Evolutionary conservation across 2,329 filamentous ascomycete species (phyloP), one percentile per base, ranked within the genome.

Genomic region (Penicillium sp.): DNA sequence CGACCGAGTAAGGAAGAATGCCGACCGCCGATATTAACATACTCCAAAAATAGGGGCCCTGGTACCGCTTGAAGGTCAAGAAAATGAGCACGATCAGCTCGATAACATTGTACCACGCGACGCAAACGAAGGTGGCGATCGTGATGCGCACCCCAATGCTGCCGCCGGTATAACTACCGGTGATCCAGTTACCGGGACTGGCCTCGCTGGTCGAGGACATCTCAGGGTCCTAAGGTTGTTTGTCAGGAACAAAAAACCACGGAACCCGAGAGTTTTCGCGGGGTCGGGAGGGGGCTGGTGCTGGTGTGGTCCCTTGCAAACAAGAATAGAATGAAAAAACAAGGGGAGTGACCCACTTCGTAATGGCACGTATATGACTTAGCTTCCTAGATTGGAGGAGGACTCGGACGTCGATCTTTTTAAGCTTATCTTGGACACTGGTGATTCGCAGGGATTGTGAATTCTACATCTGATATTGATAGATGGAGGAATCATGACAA

Each of bases 31-130:
- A 65, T 23, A 76, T 59, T 18, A 80, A 54, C 54, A 81, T 61
- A 24, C 72, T 75, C 77, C 76, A 79, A 57, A 80, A 81, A 57
- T 81, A 81, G 15, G 77, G 62, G 0, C 78, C 78, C 21, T 66
- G 64, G 47, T 75, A 78, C 21, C 68, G 69, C 26, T 76, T 76
- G 65, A 81, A 80, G 28, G 74, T 78, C 24, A 77, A 61, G 48
- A 79, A 71, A 31, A 77, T 72, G 45, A 79, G 68, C 31, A 77
- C 64, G 28, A 78, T 68, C 21, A 80, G 67, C 57, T 80, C 78
- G 15, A 77, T 56, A 12, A 64, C 64, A 42, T 70, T 70, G 54
- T 70, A 69, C 57, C 65, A 63, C 4, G 65, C 62, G 50, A 69
- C 56, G 6, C 58, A 59, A 10, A 65, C 54, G 39, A 66, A 65